Evolutionary conservation across 73 alveolate genomes (phyloP).

Genomic region (Paramecium biaurelia): DNA sequence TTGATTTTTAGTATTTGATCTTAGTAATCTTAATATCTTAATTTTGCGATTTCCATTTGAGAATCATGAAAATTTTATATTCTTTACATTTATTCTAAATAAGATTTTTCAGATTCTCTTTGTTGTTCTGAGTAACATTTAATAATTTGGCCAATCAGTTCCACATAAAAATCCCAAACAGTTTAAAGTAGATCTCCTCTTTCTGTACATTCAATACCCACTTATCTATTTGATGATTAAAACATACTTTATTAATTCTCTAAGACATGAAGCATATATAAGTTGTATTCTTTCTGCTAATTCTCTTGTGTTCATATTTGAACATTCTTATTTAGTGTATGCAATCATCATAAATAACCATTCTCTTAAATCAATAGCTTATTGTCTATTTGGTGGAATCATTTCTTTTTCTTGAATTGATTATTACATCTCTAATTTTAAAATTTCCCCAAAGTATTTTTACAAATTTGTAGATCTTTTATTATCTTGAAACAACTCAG

Average conservation of each 20-base stretch:
- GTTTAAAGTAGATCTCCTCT: slow-evolving; percentile 37
- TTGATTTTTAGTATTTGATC: background rate
- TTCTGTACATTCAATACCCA: slow-evolving; percentile 38
- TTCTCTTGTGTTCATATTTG: background rate
- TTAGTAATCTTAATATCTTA: background rate
- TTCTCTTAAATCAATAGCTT: slow-evolving; percentile 32
- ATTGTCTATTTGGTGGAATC: slow-evolving; percentile 41
- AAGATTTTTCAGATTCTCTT: background rate
- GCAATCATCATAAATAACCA: slow-evolving; percentile 46
- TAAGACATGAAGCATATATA: slow-evolving; percentile 40
- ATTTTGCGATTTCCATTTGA: background rate
- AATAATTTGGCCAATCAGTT: background rate
- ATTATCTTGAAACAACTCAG: background rate
- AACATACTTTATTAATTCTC: background rate
- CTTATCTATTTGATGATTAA: background rate
- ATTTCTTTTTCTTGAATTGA: slow-evolving; percentile 7
- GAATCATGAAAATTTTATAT: background rate
- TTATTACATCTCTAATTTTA: background rate
- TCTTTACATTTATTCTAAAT: background rate
- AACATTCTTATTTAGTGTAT: background rate
- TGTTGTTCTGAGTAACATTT: background rate
- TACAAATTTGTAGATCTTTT: background rate
- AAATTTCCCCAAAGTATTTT: background rate
- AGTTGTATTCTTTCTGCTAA: slow-evolving; percentile 22
- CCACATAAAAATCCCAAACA: slow-evolving; percentile 42